Evolutionary conservation across 1,284 basidiomycete species (phyloP), one percentile per base, ranked within the genome.

Genomic region (Puccinia coronata): DNA sequence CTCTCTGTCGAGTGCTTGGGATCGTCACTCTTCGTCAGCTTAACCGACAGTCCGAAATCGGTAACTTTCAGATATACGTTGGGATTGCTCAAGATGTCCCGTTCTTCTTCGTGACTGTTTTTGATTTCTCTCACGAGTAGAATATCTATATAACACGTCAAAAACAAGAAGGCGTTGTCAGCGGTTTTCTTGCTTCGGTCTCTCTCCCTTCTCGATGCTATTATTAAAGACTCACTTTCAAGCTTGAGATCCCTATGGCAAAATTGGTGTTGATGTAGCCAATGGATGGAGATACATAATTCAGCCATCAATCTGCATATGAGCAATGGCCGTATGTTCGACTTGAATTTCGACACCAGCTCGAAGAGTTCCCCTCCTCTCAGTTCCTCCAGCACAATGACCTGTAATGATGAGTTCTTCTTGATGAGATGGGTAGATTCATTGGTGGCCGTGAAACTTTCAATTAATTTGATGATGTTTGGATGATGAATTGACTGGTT

Each of bases 181-280:
- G 4, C 34, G 6, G 11, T 12, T 28, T 43, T 34, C 65, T 39
- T 14, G 36, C n/a, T 34, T 14, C 25, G 12, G 36, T 25, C 6
- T 63, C 0, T 8, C 34, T 5, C 18, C n/a, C n/a, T n/a, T n/a
- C 1, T n/a, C 23, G 18, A 69, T 6, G 9, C 14, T 36, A 11
- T 14, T 28, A 34, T 18, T 63, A 8, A 41, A 23, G 1, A 89
- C 93, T 85, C 84, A 95, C 93, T 97, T 87, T 97, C 95, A 25
- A 97, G 90, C 88, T 97, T 97, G 87, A 97, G 92, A 87, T 97
- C 95, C 1, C 95, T 90, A 87, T 97, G 95, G 0, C 96, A 94
- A 53, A 96, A 89, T 1, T 92, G 91, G 41, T 49, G 67, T 65
- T 90, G 89, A 85, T 97, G 95, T 90, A 97, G 92, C 93, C 94